Evolutionary conservation across 2,329 filamentous ascomycete species (phyloP), one percentile per base, ranked within the genome.

Genomic region (Calonectria fujianensis): DNA sequence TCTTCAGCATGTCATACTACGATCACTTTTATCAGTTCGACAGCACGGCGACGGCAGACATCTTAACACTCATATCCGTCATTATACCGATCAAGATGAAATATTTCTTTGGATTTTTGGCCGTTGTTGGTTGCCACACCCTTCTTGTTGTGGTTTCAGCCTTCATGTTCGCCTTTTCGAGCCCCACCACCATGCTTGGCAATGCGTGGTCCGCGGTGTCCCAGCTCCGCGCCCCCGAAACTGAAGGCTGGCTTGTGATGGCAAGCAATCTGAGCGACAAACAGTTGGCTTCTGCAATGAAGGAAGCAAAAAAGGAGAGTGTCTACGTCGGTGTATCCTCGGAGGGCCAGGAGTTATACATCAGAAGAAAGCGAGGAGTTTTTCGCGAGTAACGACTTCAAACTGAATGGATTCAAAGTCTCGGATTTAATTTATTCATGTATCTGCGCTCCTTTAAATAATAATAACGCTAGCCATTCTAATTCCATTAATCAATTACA

Each of bases 1-100:
- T 61, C 13, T 61, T 61, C 24, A 61, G 57, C 24, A 61, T 61
- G 57, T 61, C 57, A 4, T 61, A 61, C 57, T 61, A 61, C 11
- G 57, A 61, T 37, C 35, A 41, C 13, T 61, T 61, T 24, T 61
- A 61, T 10, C 57, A 61, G 35, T 61, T 39, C n/a, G 57, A 61
- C 14, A 39, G 1, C 18, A 61, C 35, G 7, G n/a, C 57, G 18
- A 27, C 57, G 1, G 35, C 35, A 8, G 35, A 61, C n/a, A 20
- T 61, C 20, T 39, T 35, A 20, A 41, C 57, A 32, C n/a, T 35
- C 35, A 27, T 20, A 3, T 18, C n/a, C 24, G 35, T 29, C 11
- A 61, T 61, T 11, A 37, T 7, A 24, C 57, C 57, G 2, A 61
- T 14, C 2, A 11, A 35, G 3, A 39, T 4, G 7, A 61, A 29